These are phyloP conservation scores for Emericellopsis atlantica DNA, from an alignment of 2,329 filamentous ascomycete genomes.

Conservation along the genomic window DNA sequence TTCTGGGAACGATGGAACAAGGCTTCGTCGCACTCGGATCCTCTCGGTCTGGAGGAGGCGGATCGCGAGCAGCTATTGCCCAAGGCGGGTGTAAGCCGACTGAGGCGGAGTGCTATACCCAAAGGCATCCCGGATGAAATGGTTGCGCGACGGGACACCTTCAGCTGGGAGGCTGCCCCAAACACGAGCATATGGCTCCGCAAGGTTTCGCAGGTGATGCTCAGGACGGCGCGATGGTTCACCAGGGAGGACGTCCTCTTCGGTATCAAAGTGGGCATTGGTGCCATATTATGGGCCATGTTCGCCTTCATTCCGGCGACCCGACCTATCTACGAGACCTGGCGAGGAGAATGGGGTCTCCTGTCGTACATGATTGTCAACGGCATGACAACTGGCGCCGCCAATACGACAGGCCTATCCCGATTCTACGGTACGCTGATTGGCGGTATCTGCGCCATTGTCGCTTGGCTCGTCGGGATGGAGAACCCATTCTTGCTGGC, in stretches of 20 bases:
- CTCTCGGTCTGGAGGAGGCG: constrained; percentile 16
- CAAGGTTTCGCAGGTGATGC: constrained; percentile 28
- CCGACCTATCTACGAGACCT: constrained; percentile 68
- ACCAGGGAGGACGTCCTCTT: constrained; percentile 53
- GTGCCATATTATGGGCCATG: constrained; percentile 78
- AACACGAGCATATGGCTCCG: constrained; percentile 30
- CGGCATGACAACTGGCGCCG: constrained; percentile 92
- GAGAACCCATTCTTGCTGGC: constrained; percentile 67
- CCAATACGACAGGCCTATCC: constrained; percentile 82
- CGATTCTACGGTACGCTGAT: constrained; percentile 79
- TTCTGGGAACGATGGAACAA: constrained; percentile 47
- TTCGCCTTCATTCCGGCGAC: constrained; percentile 75
- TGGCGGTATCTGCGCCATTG: constrained; percentile 62
- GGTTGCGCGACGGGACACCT: constrained; percentile 36
- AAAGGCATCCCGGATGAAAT: constrained; percentile 43
- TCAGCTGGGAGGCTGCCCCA: constrained; percentile 42
- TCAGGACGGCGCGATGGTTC: constrained; percentile 33
- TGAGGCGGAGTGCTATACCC: constrained; percentile 41
- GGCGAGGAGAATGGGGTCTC: constrained; percentile 94
- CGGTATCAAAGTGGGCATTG: constrained; percentile 85
- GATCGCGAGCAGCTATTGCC: constrained; percentile 29
- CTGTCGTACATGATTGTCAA: constrained; percentile 97
- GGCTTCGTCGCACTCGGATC: constrained; percentile 1
- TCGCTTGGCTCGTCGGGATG: constrained; percentile 65
- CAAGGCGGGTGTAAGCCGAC: constrained; percentile 26